A percentile compares a stretch with the other conserved stretches of the same genome.
These are phyloP conservation scores for Peniophora sp. DNA, from an alignment of 1,284 basidiomycete species.

Conservation along the genomic window DNA sequence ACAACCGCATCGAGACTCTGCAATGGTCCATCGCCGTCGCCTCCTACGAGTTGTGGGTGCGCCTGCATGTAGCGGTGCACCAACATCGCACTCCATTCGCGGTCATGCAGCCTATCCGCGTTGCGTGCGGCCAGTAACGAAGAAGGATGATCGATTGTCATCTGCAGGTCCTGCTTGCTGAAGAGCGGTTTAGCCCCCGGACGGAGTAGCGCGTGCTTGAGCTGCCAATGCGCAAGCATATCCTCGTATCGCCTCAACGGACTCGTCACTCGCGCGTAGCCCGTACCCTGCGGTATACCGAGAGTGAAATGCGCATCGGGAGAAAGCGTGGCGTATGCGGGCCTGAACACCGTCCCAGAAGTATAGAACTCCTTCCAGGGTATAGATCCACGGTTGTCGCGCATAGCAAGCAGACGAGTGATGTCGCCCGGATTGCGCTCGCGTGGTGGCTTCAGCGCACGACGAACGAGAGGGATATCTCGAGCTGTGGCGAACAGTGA, in stretches of 20 bases:
- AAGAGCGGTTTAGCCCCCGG: conserved; percentile 15
- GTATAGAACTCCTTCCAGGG: conserved; percentile 19
- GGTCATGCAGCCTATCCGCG: conserved; percentile 16
- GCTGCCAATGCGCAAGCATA: conserved; percentile 88
- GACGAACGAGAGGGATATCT: neutral
- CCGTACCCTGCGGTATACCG: conserved; percentile 62
- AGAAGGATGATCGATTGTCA: neutral
- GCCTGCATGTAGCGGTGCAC: conserved; percentile 22
- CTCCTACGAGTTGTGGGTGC: conserved; percentile 13
- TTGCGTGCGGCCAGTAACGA: conserved; percentile 12
- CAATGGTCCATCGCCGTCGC: conserved; percentile 23
- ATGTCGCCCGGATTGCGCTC: conserved; percentile 15
- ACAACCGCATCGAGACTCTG: conserved; percentile 15
- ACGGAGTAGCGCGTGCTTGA: conserved; percentile 71
- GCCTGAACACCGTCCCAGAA: conserved; percentile 28
- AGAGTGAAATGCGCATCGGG: conserved; percentile 65
- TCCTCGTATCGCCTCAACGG: conserved; percentile 86
- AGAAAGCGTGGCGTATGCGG: conserved; percentile 31
- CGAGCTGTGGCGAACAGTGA: neutral
- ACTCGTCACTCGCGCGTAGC: conserved; percentile 81
- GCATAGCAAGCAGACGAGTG: conserved; percentile 20
- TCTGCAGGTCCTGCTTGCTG: conserved; percentile 34
- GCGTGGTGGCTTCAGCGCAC: conserved; percentile 5
- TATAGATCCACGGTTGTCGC: conserved; percentile 30
- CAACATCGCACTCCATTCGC: conserved; percentile 26